Evolutionary conservation across 352 stramenopile genomes (phyloP), one percentile per base, ranked within the genome.

Genomic region (Pythium apleroticum): DNA sequence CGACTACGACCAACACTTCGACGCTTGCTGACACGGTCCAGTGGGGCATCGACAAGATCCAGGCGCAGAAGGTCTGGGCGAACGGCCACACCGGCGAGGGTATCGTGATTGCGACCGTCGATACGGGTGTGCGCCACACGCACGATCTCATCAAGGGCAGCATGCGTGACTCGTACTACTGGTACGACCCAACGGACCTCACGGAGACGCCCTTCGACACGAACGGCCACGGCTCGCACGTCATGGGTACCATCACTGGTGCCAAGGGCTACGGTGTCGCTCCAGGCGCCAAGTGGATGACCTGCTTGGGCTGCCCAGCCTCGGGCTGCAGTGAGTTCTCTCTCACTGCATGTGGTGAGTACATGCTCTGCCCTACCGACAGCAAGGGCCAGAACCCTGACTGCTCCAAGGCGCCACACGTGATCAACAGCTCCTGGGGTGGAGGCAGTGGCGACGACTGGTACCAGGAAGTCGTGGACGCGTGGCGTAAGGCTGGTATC

Each of bases 401-500:
- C 63, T 78, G 71, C 61, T 63, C 53, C 30, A 74, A 76, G 59
- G 71, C 62, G 20, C 56, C 71, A 1, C 58, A 73, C 28, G 57
- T 78, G 10, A 52, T 78, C 56, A 75, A 65, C 57, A 76, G 71
- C 53, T 60, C 28, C 7, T 75, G 68, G 68, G 71, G 67, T 10
- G 63, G 46, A 25, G 31, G 45, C 24, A 19, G 24, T n/a, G 49
- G 49, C 11, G 17, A 48, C 20, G 20, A 30, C 3, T 62, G 39
- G n/a, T 71, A 60, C 49, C 28, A 72, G 48, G 27, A 50, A 3
- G 49, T 45, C 22, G 58, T 78, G 19, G 43, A 52, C 3, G 68
- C 65, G 12, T 73, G 66, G 58, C 35, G 57, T 48, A 37, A 64
- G 46, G 71, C 68, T 3, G 64, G 59, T 24, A 78, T 78, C 58